Base-by-base conservation (phyloP, 441 rosid genomes). In the Jatropha multifida region DNA sequence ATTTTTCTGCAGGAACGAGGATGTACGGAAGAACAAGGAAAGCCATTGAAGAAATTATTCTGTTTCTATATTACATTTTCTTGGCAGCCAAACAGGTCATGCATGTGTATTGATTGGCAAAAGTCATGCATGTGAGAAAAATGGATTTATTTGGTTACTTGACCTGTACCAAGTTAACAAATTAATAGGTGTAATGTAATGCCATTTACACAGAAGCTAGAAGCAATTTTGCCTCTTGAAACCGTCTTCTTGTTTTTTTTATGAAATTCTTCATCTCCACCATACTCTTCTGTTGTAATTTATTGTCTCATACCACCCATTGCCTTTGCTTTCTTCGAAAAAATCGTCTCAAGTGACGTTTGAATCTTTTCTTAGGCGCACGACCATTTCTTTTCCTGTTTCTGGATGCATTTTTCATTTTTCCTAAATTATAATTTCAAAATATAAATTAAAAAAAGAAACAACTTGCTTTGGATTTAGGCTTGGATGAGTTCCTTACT, bases 341-440 rank as follows among this genome's bases (percentile, higher is more conserved):
- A 83, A 38, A 81, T 77, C 71, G 76, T 75, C n/a, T 60, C 15
- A 71, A 86, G 69, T 32, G 79, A 76, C 46, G 80, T 49, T 54
- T 65, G 82, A 20, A 86, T 52, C 74, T 74, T 84, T 42, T 68
- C 71, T 17, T 86, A 59, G 18, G 78, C 49, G 4, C 60, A 76
- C 27, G 69, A 59, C 83, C 86, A 85, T 76, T 79, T 63, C 84
- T 79, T 75, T 63, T 81, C 85, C 86, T 84, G 81, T 73, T 72
- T 68, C 69, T 58, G 62, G 56, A 75, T 23, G 7, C 7, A 0
- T 6, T 44, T 46, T 65, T 42, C 38, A 42, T 32, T 52, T 8
- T 46, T 56, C 15, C 26, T 26, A 14, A 15, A 18, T 46, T 55
- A 17, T 23, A 23, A 23, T 23, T 23, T 23, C 23, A 23, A 23